Evolutionary conservation across 1,139 yeast species (phyloP).

Genomic region (Pichia cactophila): DNA sequence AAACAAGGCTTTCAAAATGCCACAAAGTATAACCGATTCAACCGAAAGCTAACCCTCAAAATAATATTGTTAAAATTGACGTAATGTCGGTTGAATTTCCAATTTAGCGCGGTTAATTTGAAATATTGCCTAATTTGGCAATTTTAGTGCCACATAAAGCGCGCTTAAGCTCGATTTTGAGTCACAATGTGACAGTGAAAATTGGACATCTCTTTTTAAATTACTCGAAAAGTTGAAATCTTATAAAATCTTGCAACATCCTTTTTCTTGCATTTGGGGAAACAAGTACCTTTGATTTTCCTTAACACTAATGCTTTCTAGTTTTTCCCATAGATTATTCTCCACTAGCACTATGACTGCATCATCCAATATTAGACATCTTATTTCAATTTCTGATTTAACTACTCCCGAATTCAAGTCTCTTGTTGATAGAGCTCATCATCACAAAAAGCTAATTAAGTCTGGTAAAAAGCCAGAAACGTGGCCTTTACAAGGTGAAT

Average conservation of each 20-base stretch:
- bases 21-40: not conserved
- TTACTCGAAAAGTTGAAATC: not conserved
- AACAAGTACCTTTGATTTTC: not conserved
- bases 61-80: not conserved
- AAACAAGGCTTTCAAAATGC: not conserved
- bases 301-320: not conserved
- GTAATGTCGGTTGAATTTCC: not conserved
- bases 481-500: conserved; percentile 63
- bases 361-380: conserved; percentile 43
- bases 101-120: not conserved
- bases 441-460: conserved; percentile 52
- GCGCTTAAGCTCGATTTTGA: not conserved
- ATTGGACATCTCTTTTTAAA: not conserved
- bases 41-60: not conserved
- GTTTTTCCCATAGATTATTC: conserved; percentile 15
- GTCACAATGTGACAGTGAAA: not conserved
- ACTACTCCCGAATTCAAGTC: conserved; percentile 58
- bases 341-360: conserved; percentile 18
- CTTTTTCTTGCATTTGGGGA: not conserved
- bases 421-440: conserved; percentile 60
- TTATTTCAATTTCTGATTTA: conserved; percentile 72
- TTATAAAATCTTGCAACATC: too few relatives aligned
- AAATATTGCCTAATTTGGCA: not conserved
- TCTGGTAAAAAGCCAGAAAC: conserved; percentile 38
- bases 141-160: not conserved